Conservation (phyloP, 2,329 filamentous ascomycete species). For the Elsinoe necatrix region DNA sequence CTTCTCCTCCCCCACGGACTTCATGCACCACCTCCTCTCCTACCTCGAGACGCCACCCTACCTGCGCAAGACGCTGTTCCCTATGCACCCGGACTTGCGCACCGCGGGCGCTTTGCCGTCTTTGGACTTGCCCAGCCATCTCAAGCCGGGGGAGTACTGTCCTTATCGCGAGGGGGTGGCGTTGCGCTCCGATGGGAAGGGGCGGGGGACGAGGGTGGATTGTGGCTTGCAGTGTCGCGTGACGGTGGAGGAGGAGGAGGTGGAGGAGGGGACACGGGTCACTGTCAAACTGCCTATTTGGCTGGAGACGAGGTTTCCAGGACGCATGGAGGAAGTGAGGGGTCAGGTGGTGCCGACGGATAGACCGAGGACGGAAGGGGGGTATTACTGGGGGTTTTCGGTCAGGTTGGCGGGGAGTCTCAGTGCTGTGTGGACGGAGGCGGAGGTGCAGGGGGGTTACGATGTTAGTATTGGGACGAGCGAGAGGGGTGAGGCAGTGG, state of each 20-base stretch:
- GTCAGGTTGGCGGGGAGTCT: slow-evolving; percentile 59
- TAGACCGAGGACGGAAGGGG: slow-evolving; percentile 61
- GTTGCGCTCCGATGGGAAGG: slow-evolving; percentile 25
- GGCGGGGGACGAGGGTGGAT: slow-evolving; percentile 36
- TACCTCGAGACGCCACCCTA: slow-evolving; percentile 82
- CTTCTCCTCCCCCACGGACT: slow-evolving; percentile 67
- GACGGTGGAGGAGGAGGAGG: slow-evolving; percentile 48
- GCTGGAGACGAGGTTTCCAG: slow-evolving; percentile 28
- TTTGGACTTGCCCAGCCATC: slow-evolving; percentile 78
- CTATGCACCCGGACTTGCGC: slow-evolving; percentile 67
- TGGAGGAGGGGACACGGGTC: slow-evolving; percentile 63
- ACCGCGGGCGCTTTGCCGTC: slow-evolving; percentile 65
- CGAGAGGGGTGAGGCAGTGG: slow-evolving; percentile 52
- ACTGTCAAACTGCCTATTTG: slow-evolving; percentile 57
- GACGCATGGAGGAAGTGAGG: slow-evolving; percentile 20
- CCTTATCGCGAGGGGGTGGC: slow-evolving; percentile 72
- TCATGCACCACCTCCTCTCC: slow-evolving; percentile 66
- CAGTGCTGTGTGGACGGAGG: slow-evolving; percentile 68
- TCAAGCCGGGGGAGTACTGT: slow-evolving; percentile 67
- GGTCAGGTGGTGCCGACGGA: slow-evolving; percentile 59
- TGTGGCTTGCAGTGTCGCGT: slow-evolving; percentile 42
- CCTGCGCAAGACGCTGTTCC: slow-evolving; percentile 66
- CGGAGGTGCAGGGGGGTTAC: slow-evolving; percentile 66
- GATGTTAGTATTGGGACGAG: slow-evolving; percentile 77
- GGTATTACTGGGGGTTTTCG: slow-evolving; percentile 81